Evolutionary conservation across 169 alveolate species (phyloP).

Genomic region (Plasmodium vivax): DNA sequence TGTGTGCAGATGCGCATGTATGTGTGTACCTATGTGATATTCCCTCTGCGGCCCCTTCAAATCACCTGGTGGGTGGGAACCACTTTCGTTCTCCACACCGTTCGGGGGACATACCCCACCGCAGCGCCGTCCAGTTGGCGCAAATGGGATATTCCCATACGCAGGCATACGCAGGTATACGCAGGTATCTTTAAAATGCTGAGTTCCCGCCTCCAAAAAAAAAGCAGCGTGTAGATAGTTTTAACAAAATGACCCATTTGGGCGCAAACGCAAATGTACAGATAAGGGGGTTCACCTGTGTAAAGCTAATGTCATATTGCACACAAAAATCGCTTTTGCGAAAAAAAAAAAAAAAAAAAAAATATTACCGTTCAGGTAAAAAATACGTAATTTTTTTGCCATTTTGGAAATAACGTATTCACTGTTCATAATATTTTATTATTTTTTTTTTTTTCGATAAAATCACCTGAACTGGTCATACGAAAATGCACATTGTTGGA

Average conservation of each 20-base stretch:
- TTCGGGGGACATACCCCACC: not conserved
- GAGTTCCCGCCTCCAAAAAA: not conserved
- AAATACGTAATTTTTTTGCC: not conserved
- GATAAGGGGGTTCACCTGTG: not conserved
- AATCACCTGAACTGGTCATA: not conserved
- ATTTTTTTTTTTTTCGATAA: not conserved
- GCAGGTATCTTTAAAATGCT: not conserved
- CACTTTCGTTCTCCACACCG: not conserved
- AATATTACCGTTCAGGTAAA: constrained; percentile 6
- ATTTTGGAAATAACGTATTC: constrained; percentile 14
- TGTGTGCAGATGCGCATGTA: not conserved
- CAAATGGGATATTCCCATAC: not conserved
- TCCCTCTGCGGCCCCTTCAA: not conserved
- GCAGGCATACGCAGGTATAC: too few relatives aligned
- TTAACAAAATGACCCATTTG: not conserved
- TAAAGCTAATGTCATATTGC: not conserved
- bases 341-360: not conserved
- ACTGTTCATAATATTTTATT: not conserved
- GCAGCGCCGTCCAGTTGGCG: not conserved
- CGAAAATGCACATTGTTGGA: not conserved
- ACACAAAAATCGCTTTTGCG: not conserved
- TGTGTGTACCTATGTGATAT: not conserved
- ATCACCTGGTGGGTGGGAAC: not conserved
- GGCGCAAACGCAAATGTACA: not conserved
- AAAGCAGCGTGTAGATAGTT: not conserved